Conservation (phyloP, 1,139 yeast genomes). For the Scheffersomyces lignicola region DNA sequence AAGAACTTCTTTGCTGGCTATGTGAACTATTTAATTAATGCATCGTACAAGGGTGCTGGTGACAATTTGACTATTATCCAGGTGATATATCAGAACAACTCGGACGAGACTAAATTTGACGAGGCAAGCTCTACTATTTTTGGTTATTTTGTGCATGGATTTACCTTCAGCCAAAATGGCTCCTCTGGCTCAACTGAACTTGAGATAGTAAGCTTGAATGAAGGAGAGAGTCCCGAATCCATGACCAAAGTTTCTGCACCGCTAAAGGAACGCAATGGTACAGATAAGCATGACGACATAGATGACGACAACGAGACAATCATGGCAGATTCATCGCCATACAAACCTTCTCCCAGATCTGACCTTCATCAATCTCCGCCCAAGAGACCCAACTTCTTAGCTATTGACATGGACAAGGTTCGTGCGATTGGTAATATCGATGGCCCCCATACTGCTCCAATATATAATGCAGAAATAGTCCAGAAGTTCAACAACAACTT, state of each 20-base stretch:
- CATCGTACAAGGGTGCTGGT: conserved; percentile 21
- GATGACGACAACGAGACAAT: conserved; percentile 45
- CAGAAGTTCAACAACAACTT: conserved; percentile 7
- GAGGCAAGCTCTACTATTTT: conserved; percentile 18
- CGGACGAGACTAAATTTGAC: conserved; percentile 11
- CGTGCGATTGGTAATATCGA: conserved; percentile 9
- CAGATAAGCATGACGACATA: conserved; percentile 8
- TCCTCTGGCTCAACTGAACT: conserved; percentile 9
- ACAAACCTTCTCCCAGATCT: conserved; percentile 18
- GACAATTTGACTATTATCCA: conserved; percentile 32
- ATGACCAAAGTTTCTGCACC: too few species aligned
- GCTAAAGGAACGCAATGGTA: conserved; percentile 10
- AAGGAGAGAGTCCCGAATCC: conserved; percentile 8
- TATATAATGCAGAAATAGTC: conserved; percentile 23
- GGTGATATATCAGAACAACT: conserved; percentile 22
- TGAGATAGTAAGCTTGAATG: neutral
- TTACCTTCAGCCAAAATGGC: conserved; percentile 16
- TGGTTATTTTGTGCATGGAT: conserved; percentile 31
- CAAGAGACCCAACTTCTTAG: conserved; percentile 12
- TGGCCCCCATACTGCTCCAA: conserved; percentile 41
- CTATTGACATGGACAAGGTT: conserved; percentile 11
- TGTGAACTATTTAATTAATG: conserved; percentile 36
- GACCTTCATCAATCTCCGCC: conserved; percentile 6
- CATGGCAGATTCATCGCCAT: conserved; percentile 42
- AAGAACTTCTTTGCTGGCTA: conserved; percentile 43